phyloP scores from a whole-genome alignment of 1,284 basidiomycete species.

The Pyrrhoderma lamaoense region DNA sequence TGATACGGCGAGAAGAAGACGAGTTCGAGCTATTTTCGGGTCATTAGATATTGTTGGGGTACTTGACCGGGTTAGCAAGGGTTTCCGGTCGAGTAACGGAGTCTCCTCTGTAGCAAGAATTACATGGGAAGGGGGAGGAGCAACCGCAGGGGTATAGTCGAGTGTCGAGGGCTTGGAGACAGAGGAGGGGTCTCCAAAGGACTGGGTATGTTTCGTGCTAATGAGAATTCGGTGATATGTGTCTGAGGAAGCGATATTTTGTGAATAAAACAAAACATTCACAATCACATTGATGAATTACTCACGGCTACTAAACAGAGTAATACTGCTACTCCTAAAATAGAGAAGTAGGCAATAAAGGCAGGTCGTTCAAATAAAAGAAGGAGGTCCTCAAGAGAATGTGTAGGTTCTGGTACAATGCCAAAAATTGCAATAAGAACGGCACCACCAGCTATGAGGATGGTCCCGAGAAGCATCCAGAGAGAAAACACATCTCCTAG shows the following conservation, averaged over 20 bases:
- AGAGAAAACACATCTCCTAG: slow-evolving; percentile 83
- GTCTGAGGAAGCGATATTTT: slow-evolving; percentile 24
- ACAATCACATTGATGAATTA: slow-evolving; percentile 20
- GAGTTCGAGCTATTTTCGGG: slow-evolving; percentile 38
- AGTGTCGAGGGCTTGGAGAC: slow-evolving; percentile 28
- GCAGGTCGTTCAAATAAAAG: slow-evolving; percentile 69
- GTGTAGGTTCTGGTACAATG: slow-evolving; percentile 87
- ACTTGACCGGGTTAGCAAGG: slow-evolving; percentile 18
- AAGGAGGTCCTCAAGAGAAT: slow-evolving; percentile 82
- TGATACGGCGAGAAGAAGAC: slow-evolving; percentile 72
- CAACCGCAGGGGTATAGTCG: slow-evolving; percentile 27
- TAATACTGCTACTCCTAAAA: slow-evolving; percentile 60
- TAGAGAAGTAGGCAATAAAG: slow-evolving; percentile 77
- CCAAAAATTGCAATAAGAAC: slow-evolving; percentile 89
- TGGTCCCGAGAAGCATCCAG: slow-evolving; percentile 80
- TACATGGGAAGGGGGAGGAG: slow-evolving; percentile 30
- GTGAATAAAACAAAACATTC: not conserved
- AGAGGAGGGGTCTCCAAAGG: slow-evolving; percentile 28
- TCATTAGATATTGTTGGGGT: slow-evolving; percentile 23
- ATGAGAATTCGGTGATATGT: slow-evolving; percentile 33
- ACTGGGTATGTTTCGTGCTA: slow-evolving; percentile 28
- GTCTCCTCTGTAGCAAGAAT: slow-evolving; percentile 45
- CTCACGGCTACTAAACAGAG: slow-evolving; percentile 59
- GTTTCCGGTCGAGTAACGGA: slow-evolving; percentile 50
- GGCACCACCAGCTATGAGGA: slow-evolving; percentile 85